Conservation (phyloP, 306 rosid species). For the Heteromeles arbutifolia region DNA sequence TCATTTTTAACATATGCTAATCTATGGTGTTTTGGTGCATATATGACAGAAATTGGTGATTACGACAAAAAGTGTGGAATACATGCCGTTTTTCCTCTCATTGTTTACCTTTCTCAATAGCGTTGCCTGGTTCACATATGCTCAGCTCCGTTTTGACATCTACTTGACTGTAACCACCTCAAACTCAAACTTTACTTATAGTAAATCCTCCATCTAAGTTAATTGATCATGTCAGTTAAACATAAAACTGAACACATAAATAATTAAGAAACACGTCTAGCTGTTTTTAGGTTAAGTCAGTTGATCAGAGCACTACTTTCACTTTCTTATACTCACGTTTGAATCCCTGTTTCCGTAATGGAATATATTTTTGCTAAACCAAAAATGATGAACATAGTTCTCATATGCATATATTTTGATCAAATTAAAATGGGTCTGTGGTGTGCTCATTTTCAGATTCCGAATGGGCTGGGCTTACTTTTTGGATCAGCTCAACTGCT, state of each 20-base stretch:
- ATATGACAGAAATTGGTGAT: conserved; percentile 72
- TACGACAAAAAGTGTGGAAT: conserved; percentile 76
- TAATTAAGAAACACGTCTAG: background rate
- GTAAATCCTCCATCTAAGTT: background rate
- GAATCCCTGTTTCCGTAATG: background rate
- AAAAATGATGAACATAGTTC: background rate
- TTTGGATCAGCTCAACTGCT: conserved; percentile 52
- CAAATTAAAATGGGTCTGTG: background rate
- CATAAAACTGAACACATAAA: background rate
- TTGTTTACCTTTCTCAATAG: conserved; percentile 65
- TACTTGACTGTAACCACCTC: conserved; percentile 45
- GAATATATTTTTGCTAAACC: background rate
- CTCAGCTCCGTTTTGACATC: conserved; percentile 67
- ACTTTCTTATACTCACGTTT: no score
- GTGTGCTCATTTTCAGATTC: conserved; percentile 41
- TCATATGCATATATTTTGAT: background rate
- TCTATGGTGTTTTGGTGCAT: background rate
- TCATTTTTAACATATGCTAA: background rate
- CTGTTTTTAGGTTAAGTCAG: background rate
- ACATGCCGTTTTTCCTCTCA: conserved; percentile 77
- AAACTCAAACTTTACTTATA: background rate
- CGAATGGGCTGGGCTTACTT: conserved; percentile 70
- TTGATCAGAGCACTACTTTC: background rate
- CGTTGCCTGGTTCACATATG: conserved; percentile 70
- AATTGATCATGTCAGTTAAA: no score